Conservation (phyloP, 257 asterid species). For the Plantago elongata region DNA sequence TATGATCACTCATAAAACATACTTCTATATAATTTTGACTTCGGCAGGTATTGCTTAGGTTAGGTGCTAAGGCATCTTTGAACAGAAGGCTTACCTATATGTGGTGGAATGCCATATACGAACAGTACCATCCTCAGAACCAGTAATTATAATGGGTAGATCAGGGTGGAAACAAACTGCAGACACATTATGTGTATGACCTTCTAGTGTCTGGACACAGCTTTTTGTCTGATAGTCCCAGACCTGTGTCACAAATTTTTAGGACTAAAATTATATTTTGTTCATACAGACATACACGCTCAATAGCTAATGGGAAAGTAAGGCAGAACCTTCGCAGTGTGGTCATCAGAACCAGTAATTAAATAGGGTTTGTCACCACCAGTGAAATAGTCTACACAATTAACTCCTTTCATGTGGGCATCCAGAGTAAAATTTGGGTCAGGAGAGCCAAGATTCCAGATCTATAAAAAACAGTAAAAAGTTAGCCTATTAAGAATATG, state of each 20-base stretch:
- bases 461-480: conserved; percentile 43
- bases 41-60: conserved; percentile 7
- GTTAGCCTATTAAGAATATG: conserved; percentile 4
- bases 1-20: conserved; percentile 4
- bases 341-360: conserved; percentile 98
- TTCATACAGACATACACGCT: conserved; percentile 10
- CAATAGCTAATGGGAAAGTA: conserved; percentile 19
- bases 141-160: conserved; percentile 94
- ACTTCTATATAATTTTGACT: background rate
- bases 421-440: conserved; percentile 97
- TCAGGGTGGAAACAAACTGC: conserved; percentile 99
- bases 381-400: conserved; percentile 94
- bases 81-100: conserved; percentile 51
- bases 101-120: conserved; percentile 99
- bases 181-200: conserved; percentile 99
- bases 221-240: conserved; percentile 99
- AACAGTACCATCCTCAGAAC: conserved; percentile 99
- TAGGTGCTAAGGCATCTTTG: conserved; percentile 1
- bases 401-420: conserved; percentile 95
- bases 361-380: conserved; percentile 97
- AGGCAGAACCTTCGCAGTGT: conserved; percentile 84
- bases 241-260: conserved; percentile 50
- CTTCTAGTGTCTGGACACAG: conserved; percentile 97
- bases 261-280: conserved; percentile 15
- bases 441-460: conserved; percentile 99